Conservation (phyloP, 2,329 filamentous ascomycete genomes). For the Epichloe brachyelytri region DNA sequence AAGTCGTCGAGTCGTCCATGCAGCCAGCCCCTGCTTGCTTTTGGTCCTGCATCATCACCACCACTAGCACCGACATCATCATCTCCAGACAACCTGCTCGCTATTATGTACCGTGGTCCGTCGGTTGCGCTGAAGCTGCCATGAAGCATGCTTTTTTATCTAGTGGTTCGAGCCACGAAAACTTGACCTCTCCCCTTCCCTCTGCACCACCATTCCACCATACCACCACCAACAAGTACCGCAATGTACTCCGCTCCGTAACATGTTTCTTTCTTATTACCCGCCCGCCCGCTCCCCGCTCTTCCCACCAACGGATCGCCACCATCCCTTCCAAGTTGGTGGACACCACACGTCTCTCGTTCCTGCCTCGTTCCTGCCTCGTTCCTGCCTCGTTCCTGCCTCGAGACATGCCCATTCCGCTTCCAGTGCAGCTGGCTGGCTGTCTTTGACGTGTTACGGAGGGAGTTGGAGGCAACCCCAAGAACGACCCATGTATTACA, state of each 20-base stretch:
- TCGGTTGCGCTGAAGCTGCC: background rate
- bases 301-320: background rate
- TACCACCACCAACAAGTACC: background rate
- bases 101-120: background rate
- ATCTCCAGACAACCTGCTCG: background rate
- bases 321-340: background rate
- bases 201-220: background rate
- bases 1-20: background rate
- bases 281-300: background rate
- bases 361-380: conserved; percentile 18
- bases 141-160: no score
- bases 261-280: no score
- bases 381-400: conserved; percentile 19
- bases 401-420: conserved; percentile 26
- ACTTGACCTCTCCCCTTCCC: background rate
- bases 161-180: no score
- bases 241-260: no score
- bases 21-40: conserved; percentile 1
- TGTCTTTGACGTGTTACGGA: background rate
- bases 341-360: conserved; percentile 2
- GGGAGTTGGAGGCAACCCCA: background rate
- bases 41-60: conserved; percentile 2
- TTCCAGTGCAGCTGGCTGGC: conserved; percentile 9
- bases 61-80: background rate
- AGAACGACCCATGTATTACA: background rate